Evolutionary conservation across 352 stramenopile species (phyloP).

Genomic region (Phytophthora gonapodyides): DNA sequence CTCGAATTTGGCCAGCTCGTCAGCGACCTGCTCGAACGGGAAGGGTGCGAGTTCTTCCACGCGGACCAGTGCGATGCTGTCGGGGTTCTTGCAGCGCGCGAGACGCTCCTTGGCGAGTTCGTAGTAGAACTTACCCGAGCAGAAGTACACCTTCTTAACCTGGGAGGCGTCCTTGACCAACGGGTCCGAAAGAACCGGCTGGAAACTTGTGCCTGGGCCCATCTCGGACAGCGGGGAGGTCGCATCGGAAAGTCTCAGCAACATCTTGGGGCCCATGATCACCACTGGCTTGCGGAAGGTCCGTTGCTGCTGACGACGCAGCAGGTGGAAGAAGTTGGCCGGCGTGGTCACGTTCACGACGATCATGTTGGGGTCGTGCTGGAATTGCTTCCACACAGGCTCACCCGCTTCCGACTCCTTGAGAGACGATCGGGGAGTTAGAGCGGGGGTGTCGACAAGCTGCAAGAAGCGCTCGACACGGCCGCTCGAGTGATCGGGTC

Average conservation of each 20-base stretch:
- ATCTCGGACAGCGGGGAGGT: constrained; percentile 72
- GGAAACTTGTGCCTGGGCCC: constrained; percentile 58
- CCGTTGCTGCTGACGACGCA: constrained; percentile 90
- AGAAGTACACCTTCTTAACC: constrained; percentile 78
- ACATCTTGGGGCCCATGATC: constrained; percentile 80
- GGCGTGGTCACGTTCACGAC: constrained; percentile 88
- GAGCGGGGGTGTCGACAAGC: constrained; percentile 72
- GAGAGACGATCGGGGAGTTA: constrained; percentile 40
- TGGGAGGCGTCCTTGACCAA: constrained; percentile 48
- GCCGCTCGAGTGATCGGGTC: constrained; percentile 87
- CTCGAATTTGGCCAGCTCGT: constrained; percentile 57
- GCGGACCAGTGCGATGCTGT: constrained; percentile 71
- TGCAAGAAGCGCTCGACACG: constrained; percentile 89
- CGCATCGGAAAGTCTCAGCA: constrained; percentile 69
- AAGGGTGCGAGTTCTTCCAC: constrained; percentile 89
- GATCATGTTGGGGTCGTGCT: constrained; percentile 86
- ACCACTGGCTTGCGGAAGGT: constrained; percentile 77
- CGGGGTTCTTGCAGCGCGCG: constrained; percentile 43
- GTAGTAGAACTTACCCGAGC: constrained; percentile 89
- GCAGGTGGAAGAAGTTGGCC: constrained; percentile 97
- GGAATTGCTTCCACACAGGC: constrained; percentile 52
- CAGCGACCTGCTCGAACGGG: constrained; percentile 69
- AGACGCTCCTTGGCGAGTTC: constrained; percentile 74
- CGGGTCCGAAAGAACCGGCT: constrained; percentile 67
- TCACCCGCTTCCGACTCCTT: constrained; percentile 40